These are phyloP conservation scores for Ganoderma multipileum DNA, from an alignment of 1,284 basidiomycete species.

Conservation along the genomic window DNA sequence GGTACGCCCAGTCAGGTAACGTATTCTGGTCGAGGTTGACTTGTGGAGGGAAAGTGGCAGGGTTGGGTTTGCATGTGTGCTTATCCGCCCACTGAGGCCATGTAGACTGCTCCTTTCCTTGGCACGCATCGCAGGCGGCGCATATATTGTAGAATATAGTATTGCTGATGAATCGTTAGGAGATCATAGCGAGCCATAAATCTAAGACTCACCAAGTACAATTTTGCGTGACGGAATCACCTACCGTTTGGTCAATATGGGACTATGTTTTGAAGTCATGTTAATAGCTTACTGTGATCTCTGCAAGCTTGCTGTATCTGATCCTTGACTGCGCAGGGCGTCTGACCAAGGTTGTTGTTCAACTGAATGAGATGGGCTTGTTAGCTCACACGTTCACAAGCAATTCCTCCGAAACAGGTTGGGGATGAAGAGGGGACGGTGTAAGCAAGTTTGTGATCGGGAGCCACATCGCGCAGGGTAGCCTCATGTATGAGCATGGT, in stretches of 20 bases:
- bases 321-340: constrained; percentile 21
- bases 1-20: constrained; percentile 26
- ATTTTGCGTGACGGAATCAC: neutral
- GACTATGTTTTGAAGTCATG: neutral
- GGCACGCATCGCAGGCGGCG: constrained; percentile 24
- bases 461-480: neutral
- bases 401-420: neutral
- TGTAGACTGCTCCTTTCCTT: neutral
- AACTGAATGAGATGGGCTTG: constrained; percentile 5
- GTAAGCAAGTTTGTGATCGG: neutral
- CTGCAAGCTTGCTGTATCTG: constrained; percentile 20
- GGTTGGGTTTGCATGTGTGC: constrained; percentile 14
- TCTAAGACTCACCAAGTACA: constrained; percentile 25
- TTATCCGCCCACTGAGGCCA: constrained; percentile 18
- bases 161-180: constrained; percentile 20
- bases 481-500: neutral
- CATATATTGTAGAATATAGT: constrained; percentile 28
- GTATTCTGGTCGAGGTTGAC: constrained; percentile 1
- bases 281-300: constrained; percentile 4
- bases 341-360: constrained; percentile 26
- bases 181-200: neutral
- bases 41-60: constrained; percentile 12
- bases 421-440: neutral
- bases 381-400: neutral
- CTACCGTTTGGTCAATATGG: neutral